These are phyloP conservation scores for Trametes maxima DNA, from an alignment of 768 basidiomycete species.

Conservation along the genomic window DNA sequence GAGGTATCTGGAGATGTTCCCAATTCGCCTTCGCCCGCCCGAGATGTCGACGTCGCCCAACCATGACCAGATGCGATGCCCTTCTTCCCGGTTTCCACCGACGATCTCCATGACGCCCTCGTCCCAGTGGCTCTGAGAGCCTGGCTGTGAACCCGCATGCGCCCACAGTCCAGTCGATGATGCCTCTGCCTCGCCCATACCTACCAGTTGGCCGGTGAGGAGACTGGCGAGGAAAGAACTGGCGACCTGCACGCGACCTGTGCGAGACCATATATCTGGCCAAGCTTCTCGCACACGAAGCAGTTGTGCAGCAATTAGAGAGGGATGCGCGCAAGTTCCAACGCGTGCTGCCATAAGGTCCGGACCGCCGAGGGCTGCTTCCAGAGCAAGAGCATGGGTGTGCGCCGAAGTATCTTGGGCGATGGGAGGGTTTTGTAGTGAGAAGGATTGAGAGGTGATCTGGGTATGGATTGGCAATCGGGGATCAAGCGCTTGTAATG, in stretches of 20 bases:
- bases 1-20: constrained; percentile 72
- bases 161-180: constrained; percentile 81
- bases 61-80: constrained; percentile 71
- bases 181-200: constrained; percentile 76
- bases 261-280: constrained; percentile 79
- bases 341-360: constrained; percentile 77
- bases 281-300: constrained; percentile 78
- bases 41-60: constrained; percentile 79
- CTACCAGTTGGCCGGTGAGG: constrained; percentile 69
- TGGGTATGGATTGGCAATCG: constrained; percentile 69
- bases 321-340: constrained; percentile 70
- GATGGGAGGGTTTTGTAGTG: constrained; percentile 72
- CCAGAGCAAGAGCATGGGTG: constrained; percentile 74
- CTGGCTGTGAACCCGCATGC: constrained; percentile 37
- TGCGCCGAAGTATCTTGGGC: constrained; percentile 83
- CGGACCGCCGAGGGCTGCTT: constrained; percentile 75
- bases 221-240: constrained; percentile 74
- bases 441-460: constrained; percentile 66
- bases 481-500: constrained; percentile 72
- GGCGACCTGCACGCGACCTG: constrained; percentile 77
- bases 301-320: constrained; percentile 74
- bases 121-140: constrained; percentile 60
- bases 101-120: constrained; percentile 77
- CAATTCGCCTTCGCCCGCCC: constrained; percentile 63
- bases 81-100: constrained; percentile 75